A percentile compares a stretch with the other conserved stretches of the same genome.
Evolutionary conservation across 768 basidiomycete genomes (phyloP).

Genomic region (Saitozyma sp.): DNA sequence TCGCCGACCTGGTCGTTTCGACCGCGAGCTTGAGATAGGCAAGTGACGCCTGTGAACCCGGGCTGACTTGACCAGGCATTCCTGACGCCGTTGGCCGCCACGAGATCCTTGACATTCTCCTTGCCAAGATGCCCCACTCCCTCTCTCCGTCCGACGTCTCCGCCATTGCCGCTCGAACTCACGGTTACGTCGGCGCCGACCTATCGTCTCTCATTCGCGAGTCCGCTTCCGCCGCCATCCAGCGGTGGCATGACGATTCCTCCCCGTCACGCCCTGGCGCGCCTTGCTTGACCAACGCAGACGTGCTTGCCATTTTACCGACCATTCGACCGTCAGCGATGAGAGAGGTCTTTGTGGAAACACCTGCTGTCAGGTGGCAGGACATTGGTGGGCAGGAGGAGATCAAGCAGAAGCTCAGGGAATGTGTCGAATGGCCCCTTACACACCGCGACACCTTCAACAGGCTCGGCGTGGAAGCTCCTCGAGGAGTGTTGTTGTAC

Average conservation of each 20-base stretch:
- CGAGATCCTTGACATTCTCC: constrained; percentile 81
- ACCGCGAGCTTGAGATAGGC: constrained; percentile 97
- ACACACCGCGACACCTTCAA: constrained; percentile 81
- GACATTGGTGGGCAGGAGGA: constrained; percentile 85
- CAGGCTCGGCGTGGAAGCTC: constrained; percentile 81
- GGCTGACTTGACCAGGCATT: constrained; percentile 61
- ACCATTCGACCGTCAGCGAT: constrained; percentile 87
- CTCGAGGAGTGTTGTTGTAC: constrained; percentile 86
- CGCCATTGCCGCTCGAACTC: constrained; percentile 68
- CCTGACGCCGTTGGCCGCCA: constrained; percentile 82
- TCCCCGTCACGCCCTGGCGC: neutral
- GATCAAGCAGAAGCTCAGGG: constrained; percentile 80
- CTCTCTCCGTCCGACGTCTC: constrained; percentile 65
- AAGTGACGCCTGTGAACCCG: constrained; percentile 25
- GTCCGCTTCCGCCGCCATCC: constrained; percentile 88
- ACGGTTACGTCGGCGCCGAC: constrained; percentile 97
- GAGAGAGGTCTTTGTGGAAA: constrained; percentile 87
- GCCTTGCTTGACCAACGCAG: constrained; percentile 58
- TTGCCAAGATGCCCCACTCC: constrained; percentile 74
- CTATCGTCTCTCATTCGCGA: constrained; percentile 87
- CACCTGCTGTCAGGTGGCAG: constrained; percentile 74
- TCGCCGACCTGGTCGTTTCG: constrained; percentile 96
- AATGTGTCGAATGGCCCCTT: constrained; percentile 94
- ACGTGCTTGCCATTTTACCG: constrained; percentile 72
- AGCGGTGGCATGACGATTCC: constrained; percentile 60